These are phyloP conservation scores for Trifolium pratense DNA, from an alignment of 306 rosid species.

Conservation along the genomic window DNA sequence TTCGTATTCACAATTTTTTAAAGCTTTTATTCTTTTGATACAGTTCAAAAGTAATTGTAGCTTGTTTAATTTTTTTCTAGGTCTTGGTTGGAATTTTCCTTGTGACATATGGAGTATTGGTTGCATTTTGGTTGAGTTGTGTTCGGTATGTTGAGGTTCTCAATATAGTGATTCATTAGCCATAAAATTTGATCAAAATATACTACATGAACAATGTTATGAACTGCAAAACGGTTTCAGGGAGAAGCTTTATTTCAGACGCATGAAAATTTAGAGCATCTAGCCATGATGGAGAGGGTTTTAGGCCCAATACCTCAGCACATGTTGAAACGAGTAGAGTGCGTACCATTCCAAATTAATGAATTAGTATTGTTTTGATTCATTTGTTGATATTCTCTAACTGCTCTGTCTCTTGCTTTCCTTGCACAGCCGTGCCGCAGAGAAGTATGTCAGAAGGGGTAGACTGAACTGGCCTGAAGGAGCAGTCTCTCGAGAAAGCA, in stretches of 20 bases:
- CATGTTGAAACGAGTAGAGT: conserved; percentile 31
- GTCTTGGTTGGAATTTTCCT: conserved; percentile 91
- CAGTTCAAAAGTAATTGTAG: conserved; percentile 9
- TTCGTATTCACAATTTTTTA: neutral
- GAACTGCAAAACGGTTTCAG: conserved; percentile 21
- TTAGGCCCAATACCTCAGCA: conserved; percentile 31
- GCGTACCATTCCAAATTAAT: conserved; percentile 36
- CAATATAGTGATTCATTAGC: conserved; percentile 11
- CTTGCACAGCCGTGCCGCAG: conserved; percentile 64
- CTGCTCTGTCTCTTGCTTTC: neutral
- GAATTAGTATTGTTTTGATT: conserved; percentile 3
- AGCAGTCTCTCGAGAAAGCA: conserved; percentile 76
- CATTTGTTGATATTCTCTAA: conserved; percentile 11
- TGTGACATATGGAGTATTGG: conserved; percentile 91
- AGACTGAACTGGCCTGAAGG: conserved; percentile 86
- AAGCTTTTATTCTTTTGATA: neutral
- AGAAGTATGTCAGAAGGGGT: conserved; percentile 71
- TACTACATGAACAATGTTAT: neutral
- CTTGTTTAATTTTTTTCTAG: conserved; percentile 54
- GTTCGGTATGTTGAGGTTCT: conserved; percentile 68
- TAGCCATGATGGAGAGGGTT: conserved; percentile 34
- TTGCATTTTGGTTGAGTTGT: conserved; percentile 86
- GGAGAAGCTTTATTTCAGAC: conserved; percentile 32
- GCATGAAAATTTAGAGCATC: conserved; percentile 30
- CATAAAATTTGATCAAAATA: conserved; percentile 2